Evolutionary conservation across 148 eudicot genomes (phyloP), one percentile per base, ranked within the genome.

Genomic region (Vaccinium corymbosum): DNA sequence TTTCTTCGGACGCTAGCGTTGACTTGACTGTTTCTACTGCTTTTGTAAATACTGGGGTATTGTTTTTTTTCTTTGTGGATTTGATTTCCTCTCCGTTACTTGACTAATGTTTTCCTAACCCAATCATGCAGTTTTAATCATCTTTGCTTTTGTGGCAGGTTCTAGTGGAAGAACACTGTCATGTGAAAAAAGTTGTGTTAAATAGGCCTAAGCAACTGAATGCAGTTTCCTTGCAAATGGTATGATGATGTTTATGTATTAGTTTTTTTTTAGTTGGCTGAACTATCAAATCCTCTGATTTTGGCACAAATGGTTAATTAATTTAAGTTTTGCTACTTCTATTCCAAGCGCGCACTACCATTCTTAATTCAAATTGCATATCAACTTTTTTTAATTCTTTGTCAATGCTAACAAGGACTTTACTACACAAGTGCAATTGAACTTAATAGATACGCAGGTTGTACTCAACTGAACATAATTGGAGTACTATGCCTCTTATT

Each of bases 121-220:
- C 11, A 53, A 15, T 68, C 50, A 42, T 74, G 20, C 25, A n/a
- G 17, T 55, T 59, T 57, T 12, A 25, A 84, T 72, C 9, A 62
- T 25, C 57, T 48, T 62, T 42, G 46, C 81, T 83, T 74, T 35
- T 82, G 85, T 27, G 59, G 75, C 89, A 95, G 98, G 91, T 95
- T 89, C 88, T 94, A 90, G 93, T 92, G 81, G 91, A 92, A 76
- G 90, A 84, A 49, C 85, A 85, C 49, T 84, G 83, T 81, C 85
- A 55, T 87, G 91, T 81, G 71, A 89, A 85, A 84, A 89, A 75
- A 46, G 59, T 94, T 83, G 79, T 86, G 59, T 74, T 96, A 81
- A 96, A 96, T 80, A 93, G 98, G 87, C 92, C 98, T 17, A 96
- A 89, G 90, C 98, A 96, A 87, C 89, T 96, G 81, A 96, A 96